These are phyloP conservation scores for Sphaerostilbella broomeana DNA, from an alignment of 2,329 filamentous ascomycete genomes.

Conservation along the genomic window DNA sequence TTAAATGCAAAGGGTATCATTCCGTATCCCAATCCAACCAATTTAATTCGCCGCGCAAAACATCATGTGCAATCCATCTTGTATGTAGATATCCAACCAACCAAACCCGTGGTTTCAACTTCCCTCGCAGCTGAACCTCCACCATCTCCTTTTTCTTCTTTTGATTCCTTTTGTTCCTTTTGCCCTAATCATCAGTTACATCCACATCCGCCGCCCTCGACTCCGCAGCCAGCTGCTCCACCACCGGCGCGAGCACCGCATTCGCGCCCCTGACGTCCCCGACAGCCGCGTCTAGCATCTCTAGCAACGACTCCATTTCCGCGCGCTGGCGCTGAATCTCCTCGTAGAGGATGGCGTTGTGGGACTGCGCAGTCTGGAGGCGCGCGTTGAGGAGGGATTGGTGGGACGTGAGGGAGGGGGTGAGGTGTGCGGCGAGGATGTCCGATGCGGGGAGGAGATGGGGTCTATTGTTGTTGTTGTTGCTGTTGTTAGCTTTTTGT, in stretches of 20 bases:
- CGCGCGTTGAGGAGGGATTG: conserved; percentile 50
- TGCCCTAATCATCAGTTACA: conserved; percentile 1
- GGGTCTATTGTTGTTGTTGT: conserved; percentile 33
- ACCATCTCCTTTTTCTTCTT: too few species aligned
- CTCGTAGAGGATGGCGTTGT: conserved; percentile 48
- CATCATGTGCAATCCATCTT: not conserved
- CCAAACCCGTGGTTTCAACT: not conserved
- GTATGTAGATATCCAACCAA: not conserved
- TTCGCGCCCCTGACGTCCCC: conserved; percentile 50
- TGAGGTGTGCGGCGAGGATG: conserved; percentile 49
- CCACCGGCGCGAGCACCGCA: conserved; percentile 39
- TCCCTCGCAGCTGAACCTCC: too few species aligned
- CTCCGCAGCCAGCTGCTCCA: conserved; percentile 44
- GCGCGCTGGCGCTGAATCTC: conserved; percentile 46
- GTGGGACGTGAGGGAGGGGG: conserved; percentile 45
- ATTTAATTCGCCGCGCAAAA: not conserved
- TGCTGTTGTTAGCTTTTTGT: not conserved
- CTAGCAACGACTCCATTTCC: conserved; percentile 47
- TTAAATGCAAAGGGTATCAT: conserved; percentile 11
- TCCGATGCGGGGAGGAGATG: conserved; percentile 49
- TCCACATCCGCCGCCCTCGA: conserved; percentile 29
- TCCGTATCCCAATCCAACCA: conserved; percentile 1
- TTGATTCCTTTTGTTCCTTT: too few species aligned
- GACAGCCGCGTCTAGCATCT: conserved; percentile 43
- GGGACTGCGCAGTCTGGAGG: conserved; percentile 49